Base-by-base conservation (phyloP, 495 filamentous ascomycete genomes). In the Hypoxylon lenormandii region DNA sequence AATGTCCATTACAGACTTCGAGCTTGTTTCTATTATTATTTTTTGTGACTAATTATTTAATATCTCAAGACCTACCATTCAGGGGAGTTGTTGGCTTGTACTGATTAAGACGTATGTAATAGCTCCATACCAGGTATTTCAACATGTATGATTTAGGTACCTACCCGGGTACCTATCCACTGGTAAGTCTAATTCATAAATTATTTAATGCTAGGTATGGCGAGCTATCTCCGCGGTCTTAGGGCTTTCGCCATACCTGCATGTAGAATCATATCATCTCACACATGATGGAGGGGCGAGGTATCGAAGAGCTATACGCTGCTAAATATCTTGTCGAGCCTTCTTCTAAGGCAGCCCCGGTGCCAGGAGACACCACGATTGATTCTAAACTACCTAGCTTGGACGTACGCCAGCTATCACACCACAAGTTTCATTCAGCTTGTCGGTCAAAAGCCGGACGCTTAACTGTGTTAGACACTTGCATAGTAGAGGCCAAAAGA, bases 171-270 rank as follows among this genome's bases (percentile, higher is more conserved):
- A 12, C 2, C 8, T 13, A 61, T 51, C 21, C 36, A n/a, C n/a
- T n/a, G n/a, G 26, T 28, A 11, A 42, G 18, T 18, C 28, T 58
- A n/a, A 57, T 50, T 59, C 40, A 53, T 28, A 15, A 3, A 28
- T 28, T 28, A 3, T 16, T 43, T 53, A 7, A 38, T 30, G 23
- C 38, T 22, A 0, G 43, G 37, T 64, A 57, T 54, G 16, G 60
- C 40, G 54, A 50, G 54, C 60, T 49, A 64, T 69, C 30, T 42
- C 60, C 49, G 66, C 37, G 4, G 16, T 28, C 16, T 19, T 3
- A 49, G 36, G 19, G 10, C 10, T 2, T 33, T 55, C 19, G 26
- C 11, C 7, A 18, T 38, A 36, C 21, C 46, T 48, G 26, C 26
- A 28, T 28, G 26, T 28, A 54, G 3, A n/a, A 53, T 37, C 53